phyloP scores from a whole-genome alignment of 2,329 filamentous ascomycete species.

The Talaromyces sp. region DNA sequence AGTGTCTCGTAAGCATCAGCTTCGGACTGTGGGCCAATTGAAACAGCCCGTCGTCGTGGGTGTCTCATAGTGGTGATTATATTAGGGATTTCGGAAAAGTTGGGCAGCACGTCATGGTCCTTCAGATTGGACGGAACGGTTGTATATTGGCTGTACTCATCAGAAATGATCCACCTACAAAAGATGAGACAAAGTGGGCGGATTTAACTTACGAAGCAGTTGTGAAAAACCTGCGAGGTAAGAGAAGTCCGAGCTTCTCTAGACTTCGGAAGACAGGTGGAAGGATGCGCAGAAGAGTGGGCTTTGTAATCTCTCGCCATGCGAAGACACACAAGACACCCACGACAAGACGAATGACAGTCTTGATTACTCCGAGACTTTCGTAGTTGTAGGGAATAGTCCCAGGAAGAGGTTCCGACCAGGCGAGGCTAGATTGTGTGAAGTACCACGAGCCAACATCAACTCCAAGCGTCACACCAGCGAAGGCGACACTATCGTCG shows the following conservation, averaged over 20 bases:
- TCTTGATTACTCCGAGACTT: slow-evolving; percentile 66
- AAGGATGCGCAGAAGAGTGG: slow-evolving; percentile 72
- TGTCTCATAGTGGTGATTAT: slow-evolving; percentile 81
- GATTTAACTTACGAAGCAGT: slow-evolving; percentile 69
- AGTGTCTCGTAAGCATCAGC: slow-evolving; percentile 95
- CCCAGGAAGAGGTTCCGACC: slow-evolving; percentile 57
- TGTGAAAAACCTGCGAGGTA: slow-evolving; percentile 89
- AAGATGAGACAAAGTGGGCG: slow-evolving; percentile 10
- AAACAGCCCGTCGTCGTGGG: slow-evolving; percentile 77
- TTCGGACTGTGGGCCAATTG: slow-evolving; percentile 90
- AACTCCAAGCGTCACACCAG: slow-evolving; percentile 83
- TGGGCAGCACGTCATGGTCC: slow-evolving; percentile 86
- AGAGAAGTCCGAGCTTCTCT: slow-evolving; percentile 74
- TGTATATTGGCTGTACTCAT: slow-evolving; percentile 67
- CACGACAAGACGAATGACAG: slow-evolving; percentile 69
- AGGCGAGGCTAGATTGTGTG: slow-evolving; percentile 58
- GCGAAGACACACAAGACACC: slow-evolving; percentile 83
- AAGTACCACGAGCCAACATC: slow-evolving; percentile 86
- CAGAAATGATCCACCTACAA: slow-evolving; percentile 3
- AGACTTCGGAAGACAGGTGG: slow-evolving; percentile 87
- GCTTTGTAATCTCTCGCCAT: slow-evolving; percentile 91
- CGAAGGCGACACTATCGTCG: slow-evolving; percentile 92
- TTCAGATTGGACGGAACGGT: slow-evolving; percentile 73
- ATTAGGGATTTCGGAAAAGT: slow-evolving; percentile 81
- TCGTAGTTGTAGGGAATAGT: slow-evolving; percentile 67